Base-by-base conservation (phyloP, 768 basidiomycete species). In the Pisolithus marmoratus region DNA sequence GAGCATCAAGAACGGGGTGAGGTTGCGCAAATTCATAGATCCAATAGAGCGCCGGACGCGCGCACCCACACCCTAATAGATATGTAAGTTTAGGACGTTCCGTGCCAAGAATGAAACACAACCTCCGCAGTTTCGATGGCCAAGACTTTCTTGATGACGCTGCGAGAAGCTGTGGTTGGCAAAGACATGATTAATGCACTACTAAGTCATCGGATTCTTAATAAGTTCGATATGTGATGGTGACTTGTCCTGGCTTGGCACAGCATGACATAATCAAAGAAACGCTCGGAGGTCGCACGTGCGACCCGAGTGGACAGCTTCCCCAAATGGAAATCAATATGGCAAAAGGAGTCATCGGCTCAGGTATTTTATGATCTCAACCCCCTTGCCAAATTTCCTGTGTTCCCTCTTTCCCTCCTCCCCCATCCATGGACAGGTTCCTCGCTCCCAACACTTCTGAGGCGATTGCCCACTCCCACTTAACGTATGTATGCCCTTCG, bases 1-100 rank as follows among this genome's bases (percentile, higher is more conserved):
- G 11, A 90, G 72, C 87, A 97, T 84, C 49, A 97, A 75, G 76
- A 97, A 97, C 1, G 94, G 94, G 0, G 87, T 85, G 38, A 96
- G 70, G 64, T 94, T 96, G 46, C 84, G 76, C 36, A 97, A 73
- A 42, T 66, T 73, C 68, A 73, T 71, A 4, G 83, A 78, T 7
- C 95, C 95, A 56, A 97, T 96, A 38, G 86, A 89, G 46, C 95
- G 76, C 52, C 93, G 79, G 20, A 97, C 95, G 47, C 77, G 73
- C 17, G 87, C 94, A 6, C 91, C 91, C 2, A 71, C 86, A 8
- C 94, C 91, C 85, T 88, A 9, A 24, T 6, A 23, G 22, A 7
- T 23, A 2, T 8, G 8, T 7, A 27, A 17, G 14, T 26, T 37
- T 54, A 37, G 22, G 48, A 12, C 41, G 4, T 22, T 20, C 22